A percentile compares a stretch with the other conserved stretches of the same genome.
These are phyloP conservation scores for Crinitomyces ghanaensis DNA, from an alignment of 805 yeast genomes.

Conservation along the genomic window DNA sequence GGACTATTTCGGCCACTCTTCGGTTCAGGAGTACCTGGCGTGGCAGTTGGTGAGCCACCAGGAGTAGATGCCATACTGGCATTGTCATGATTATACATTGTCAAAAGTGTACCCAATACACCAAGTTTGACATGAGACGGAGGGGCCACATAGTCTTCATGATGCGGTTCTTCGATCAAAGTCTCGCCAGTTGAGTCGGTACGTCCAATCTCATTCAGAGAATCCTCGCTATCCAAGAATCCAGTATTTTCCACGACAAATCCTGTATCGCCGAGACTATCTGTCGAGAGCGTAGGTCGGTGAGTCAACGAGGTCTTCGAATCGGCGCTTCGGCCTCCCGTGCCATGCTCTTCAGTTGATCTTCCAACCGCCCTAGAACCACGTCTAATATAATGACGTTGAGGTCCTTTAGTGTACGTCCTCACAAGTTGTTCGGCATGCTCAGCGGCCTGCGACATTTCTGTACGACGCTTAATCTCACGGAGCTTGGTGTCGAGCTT, in stretches of 20 bases:
- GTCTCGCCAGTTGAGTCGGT: conserved; percentile 24
- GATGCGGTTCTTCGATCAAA: conserved; percentile 9
- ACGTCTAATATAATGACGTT: conserved; percentile 55
- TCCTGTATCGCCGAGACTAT: conserved; percentile 7
- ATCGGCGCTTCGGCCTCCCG: not conserved
- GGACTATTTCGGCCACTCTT: not conserved
- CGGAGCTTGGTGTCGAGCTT: conserved; percentile 13
- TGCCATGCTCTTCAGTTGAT: conserved; percentile 49
- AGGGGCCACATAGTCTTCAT: conserved; percentile 41
- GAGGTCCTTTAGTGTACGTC: conserved; percentile 6
- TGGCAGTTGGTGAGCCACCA: conserved; percentile 1
- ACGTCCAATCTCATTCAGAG: conserved; percentile 21
- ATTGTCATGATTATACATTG: conserved; percentile 37
- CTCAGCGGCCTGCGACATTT: conserved; percentile 10
- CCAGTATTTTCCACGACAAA: conserved; percentile 13
- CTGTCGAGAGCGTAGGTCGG: not conserved
- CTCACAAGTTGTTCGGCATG: conserved; percentile 15
- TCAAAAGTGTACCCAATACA: conserved; percentile 66
- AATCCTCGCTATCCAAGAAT: conserved; percentile 11
- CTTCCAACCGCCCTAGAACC: conserved; percentile 67
- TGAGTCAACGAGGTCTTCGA: not conserved
- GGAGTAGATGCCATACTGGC: conserved; percentile 2
- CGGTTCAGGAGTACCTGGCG: conserved; percentile 1
- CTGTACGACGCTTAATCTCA: conserved; percentile 8
- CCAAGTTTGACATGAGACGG: conserved; percentile 71